Conservation (phyloP, 139 green algal species). For the Volvox reticuliferus region DNA sequence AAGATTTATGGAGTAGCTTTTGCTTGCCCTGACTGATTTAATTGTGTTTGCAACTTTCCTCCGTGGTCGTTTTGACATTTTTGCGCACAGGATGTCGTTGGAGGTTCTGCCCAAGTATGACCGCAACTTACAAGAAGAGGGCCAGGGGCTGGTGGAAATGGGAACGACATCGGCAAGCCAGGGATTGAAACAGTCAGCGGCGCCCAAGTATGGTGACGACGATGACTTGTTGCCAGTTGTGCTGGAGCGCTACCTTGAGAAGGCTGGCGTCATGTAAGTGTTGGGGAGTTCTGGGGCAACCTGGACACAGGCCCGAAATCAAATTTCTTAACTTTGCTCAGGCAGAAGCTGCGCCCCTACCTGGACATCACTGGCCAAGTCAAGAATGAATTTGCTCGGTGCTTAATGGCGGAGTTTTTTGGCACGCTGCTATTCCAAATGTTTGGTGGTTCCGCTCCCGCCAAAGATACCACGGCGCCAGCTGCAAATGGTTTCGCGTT, state of each 20-base stretch:
- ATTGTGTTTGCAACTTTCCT: neutral
- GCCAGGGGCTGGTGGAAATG: conserved; percentile 30
- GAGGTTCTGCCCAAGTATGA: conserved; percentile 48
- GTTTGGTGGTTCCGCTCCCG: conserved; percentile 70
- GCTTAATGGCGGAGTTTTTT: conserved; percentile 71
- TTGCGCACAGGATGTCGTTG: conserved; percentile 36
- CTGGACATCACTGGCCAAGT: conserved; percentile 65
- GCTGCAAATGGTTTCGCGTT: conserved; percentile 74
- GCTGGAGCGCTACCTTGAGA: conserved; percentile 67
- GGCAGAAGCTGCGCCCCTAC: conserved; percentile 62
- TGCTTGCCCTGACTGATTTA: neutral
- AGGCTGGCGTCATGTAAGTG: conserved; percentile 62
- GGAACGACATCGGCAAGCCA: neutral
- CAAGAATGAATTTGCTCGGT: conserved; percentile 57
- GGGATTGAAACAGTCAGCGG: neutral
- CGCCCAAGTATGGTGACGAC: conserved; percentile 52
- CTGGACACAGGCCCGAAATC: neutral
- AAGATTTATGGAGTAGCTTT: no score
- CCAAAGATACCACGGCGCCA: conserved; percentile 67
- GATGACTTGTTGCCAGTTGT: conserved; percentile 66
- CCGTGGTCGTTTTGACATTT: neutral
- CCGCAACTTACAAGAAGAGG: conserved; percentile 17
- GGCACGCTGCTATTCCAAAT: conserved; percentile 72
- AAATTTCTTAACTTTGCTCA: conserved; percentile 37
- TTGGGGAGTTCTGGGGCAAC: neutral